A percentile compares a stretch with the other conserved stretches of the same genome.
phyloP scores from a whole-genome alignment of 371 early-diverging fungal genomes.

The Lichtheimia ornata region DNA sequence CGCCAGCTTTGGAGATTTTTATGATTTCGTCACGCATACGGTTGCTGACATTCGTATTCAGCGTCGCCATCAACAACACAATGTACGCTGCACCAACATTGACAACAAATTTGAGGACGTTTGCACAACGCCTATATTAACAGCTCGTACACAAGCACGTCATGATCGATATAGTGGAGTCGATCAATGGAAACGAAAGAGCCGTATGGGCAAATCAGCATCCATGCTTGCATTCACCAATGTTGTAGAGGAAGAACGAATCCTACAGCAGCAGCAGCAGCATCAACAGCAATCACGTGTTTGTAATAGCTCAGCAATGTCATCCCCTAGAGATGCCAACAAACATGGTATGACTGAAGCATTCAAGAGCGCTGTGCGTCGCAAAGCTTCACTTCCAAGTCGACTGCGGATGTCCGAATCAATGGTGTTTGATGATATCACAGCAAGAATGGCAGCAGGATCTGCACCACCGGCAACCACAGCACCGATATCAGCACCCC shows the following conservation, averaged over 20 bases:
- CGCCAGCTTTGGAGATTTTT: conserved; percentile 23
- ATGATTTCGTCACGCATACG: conserved; percentile 20
- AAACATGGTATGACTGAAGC: background rate
- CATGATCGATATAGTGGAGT: conserved; percentile 17
- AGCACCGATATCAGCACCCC: background rate
- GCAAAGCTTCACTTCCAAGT: conserved; percentile 19
- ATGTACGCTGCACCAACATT: conserved; percentile 15
- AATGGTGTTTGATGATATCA: background rate
- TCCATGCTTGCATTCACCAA: conserved; percentile 22
- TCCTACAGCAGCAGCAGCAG: background rate
- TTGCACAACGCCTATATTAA: conserved; percentile 24
- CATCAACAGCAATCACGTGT: background rate
- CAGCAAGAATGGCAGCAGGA: conserved; percentile 5
- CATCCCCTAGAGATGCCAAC: background rate
- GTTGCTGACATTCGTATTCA: conserved; percentile 23
- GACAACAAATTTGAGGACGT: conserved; percentile 33
- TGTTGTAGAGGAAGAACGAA: conserved; percentile 1
- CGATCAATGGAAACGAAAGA: conserved; percentile 21
- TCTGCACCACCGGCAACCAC: background rate
- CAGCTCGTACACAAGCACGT: conserved; percentile 21
- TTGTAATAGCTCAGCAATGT: background rate
- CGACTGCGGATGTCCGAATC: conserved; percentile 14
- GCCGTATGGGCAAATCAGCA: conserved; percentile 21
- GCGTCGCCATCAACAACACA: conserved; percentile 21
- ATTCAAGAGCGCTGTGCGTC: conserved; percentile 10